Conservation (phyloP, 805 yeast species). For the Metschnikowia dekortorum region DNA sequence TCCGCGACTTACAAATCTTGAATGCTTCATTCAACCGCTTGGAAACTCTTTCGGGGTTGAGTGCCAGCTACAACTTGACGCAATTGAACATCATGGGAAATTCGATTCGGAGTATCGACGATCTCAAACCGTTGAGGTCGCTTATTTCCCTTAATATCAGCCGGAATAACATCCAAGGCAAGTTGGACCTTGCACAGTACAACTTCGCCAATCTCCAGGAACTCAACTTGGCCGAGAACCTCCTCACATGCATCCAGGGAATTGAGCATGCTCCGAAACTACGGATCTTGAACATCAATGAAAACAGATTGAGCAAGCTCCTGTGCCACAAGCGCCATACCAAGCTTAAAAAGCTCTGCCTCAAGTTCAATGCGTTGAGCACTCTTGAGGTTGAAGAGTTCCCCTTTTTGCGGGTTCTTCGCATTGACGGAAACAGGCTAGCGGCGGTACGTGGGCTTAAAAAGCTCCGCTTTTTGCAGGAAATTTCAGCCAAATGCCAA, state of each 20-base stretch:
- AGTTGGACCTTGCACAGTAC: constrained; percentile 31
- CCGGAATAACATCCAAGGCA: constrained; percentile 37
- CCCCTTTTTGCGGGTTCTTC: constrained; percentile 39
- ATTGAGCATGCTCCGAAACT: constrained; percentile 33
- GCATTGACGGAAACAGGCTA: constrained; percentile 43
- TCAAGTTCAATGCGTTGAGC: constrained; percentile 36
- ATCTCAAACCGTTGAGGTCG: constrained; percentile 35
- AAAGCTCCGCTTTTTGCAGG: constrained; percentile 33
- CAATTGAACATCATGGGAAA: constrained; percentile 38
- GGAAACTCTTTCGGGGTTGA: constrained; percentile 32
- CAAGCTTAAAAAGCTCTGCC: constrained; percentile 33
- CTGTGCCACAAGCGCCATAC: constrained; percentile 20
- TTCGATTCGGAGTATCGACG: constrained; percentile 29
- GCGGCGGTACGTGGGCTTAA: constrained; percentile 22
- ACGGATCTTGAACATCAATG: constrained; percentile 38
- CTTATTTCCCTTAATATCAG: constrained; percentile 39
- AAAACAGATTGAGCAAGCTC: constrained; percentile 30
- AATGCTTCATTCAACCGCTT: constrained; percentile 38
- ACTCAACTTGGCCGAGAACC: constrained; percentile 41
- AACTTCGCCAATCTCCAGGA: constrained; percentile 40
- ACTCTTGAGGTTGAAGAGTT: constrained; percentile 28
- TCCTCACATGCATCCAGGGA: constrained; percentile 28
- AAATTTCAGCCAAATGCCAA: constrained; percentile 41
- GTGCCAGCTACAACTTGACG: constrained; percentile 38
- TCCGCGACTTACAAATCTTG: constrained; percentile 39